Conservation (phyloP, 129 eudicot species). For the Escallonia rubra region DNA sequence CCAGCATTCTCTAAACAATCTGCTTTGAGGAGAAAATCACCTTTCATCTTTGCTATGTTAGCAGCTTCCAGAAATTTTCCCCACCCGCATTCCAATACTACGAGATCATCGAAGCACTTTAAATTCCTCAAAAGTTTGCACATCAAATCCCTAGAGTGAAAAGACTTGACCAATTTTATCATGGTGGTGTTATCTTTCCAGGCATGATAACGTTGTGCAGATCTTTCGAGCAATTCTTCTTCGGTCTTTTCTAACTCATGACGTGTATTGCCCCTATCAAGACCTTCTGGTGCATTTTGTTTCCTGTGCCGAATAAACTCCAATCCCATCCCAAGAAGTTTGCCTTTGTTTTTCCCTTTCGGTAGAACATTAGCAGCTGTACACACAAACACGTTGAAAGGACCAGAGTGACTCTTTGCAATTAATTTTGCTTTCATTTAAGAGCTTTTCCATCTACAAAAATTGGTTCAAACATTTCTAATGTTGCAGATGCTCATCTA, state of each 20-base stretch:
- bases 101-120: constrained; percentile 36
- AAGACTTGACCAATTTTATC: constrained; percentile 31
- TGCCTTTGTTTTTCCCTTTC: no score
- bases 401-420: no score
- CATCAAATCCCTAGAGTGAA: constrained; percentile 19
- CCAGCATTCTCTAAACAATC: constrained; percentile 27
- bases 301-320: constrained; percentile 30
- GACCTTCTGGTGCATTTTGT: background rate
- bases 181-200: constrained; percentile 10
- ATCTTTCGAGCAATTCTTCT: constrained; percentile 25
- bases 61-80: constrained; percentile 36
- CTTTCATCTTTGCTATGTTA: constrained; percentile 26
- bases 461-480: no score
- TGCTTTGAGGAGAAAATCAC: constrained; percentile 28
- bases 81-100: constrained; percentile 29
- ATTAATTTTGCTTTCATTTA: no score
- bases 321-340: constrained; percentile 23
- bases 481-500: no score
- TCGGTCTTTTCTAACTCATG: background rate
- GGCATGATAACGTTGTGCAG: constrained; percentile 21
- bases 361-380: no score
- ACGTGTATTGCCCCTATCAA: no score
- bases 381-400: no score
- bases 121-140: constrained; percentile 24
- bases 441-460: no score